Evolutionary conservation across 78 protist genomes (phyloP).

Genomic region (Speleostelium caveatum): DNA sequence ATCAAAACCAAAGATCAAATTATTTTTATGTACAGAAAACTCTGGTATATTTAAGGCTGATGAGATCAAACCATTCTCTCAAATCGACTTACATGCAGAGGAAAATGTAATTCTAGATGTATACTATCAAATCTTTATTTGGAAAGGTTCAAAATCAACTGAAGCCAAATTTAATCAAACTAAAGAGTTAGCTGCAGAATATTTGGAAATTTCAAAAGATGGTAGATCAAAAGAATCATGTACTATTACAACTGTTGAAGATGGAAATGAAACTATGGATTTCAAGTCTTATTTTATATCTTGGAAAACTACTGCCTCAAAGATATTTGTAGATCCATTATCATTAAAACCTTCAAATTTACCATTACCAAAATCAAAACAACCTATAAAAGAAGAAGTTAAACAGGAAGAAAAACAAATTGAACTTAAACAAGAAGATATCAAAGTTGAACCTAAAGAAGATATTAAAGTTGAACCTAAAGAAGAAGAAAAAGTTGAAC

Average conservation of each 20-base stretch:
- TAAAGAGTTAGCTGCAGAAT: conserved; percentile 5
- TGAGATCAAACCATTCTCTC: conserved; percentile 62
- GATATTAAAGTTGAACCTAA: no score
- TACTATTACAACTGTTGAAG: neutral
- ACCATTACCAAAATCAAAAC: neutral
- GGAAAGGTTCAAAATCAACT: conserved; percentile 62
- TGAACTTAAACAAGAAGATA: conserved; percentile 1
- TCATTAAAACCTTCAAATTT: no score
- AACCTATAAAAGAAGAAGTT: neutral
- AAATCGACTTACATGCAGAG: conserved; percentile 42
- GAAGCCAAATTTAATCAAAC: conserved; percentile 48
- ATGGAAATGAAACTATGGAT: conserved; percentile 14
- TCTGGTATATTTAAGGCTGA: conserved; percentile 72
- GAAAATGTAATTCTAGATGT: conserved; percentile 49
- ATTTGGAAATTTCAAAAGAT: conserved; percentile 3
- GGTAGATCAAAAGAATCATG: neutral
- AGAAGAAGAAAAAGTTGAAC: conserved; percentile 5
- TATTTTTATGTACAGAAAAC: conserved; percentile 39
- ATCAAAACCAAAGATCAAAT: conserved; percentile 19
- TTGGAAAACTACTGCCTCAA: conserved; percentile 51
- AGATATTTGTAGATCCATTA: conserved; percentile 66
- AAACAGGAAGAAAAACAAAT: neutral
- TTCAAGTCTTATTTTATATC: conserved; percentile 53
- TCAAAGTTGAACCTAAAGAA: no score
- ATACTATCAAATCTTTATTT: conserved; percentile 4